These are phyloP conservation scores for Taxawa tesnikishii DNA, from an alignment of 2,329 filamentous ascomycete species.

Conservation along the genomic window DNA sequence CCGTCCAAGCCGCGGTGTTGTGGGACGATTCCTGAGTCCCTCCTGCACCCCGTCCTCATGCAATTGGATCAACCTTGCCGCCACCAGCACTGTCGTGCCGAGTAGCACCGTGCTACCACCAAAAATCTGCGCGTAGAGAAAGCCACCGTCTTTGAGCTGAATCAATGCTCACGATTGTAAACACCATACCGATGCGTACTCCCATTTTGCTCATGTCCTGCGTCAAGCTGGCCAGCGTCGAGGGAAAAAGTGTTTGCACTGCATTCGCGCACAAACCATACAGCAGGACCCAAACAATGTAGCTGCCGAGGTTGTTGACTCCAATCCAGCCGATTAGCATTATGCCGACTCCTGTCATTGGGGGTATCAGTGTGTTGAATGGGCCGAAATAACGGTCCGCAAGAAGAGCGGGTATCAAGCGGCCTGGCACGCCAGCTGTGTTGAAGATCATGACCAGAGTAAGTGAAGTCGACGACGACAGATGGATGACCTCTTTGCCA, in stretches of 20 bases:
- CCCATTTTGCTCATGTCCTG: constrained; percentile 33
- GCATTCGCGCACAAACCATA: constrained; percentile 32
- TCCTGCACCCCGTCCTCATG: too few species aligned
- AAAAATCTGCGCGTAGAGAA: constrained; percentile 30
- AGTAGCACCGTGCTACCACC: constrained; percentile 18
- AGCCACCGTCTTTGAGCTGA: constrained; percentile 24
- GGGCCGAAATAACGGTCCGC: constrained; percentile 42
- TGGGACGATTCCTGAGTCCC: too few species aligned
- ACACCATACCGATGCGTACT: constrained; percentile 35
- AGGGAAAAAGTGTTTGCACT: constrained; percentile 33
- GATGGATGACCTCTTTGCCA: constrained; percentile 18
- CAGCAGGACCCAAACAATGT: constrained; percentile 31
- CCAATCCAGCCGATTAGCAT: constrained; percentile 46
- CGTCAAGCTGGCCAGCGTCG: constrained; percentile 29
- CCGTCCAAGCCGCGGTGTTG: too few species aligned
- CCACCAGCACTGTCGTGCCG: too few species aligned
- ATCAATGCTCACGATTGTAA: constrained; percentile 33
- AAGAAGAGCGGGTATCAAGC: constrained; percentile 40
- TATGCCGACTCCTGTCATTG: constrained; percentile 30
- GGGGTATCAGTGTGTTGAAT: constrained; percentile 42
- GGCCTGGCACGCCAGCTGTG: constrained; percentile 42
- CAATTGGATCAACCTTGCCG: too few species aligned
- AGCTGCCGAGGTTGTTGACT: constrained; percentile 25
- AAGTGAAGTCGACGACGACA: constrained; percentile 38
- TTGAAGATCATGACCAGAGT: constrained; percentile 47